Conservation (phyloP, 345 rosid species). For the Rhizophora apiculata region DNA sequence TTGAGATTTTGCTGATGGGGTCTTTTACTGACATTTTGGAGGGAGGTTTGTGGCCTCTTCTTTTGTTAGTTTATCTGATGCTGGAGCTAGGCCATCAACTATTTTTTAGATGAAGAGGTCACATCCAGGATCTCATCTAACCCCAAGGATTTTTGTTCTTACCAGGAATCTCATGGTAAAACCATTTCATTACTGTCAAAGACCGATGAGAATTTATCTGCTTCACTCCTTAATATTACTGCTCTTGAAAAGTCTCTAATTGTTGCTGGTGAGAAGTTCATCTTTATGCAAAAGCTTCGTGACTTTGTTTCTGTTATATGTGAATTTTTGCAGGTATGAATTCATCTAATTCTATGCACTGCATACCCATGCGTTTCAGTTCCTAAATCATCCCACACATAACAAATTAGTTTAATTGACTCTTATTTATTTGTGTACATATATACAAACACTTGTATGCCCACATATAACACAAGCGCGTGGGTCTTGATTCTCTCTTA, state of each 20-base stretch:
- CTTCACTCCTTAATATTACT: slow-evolving; percentile 71
- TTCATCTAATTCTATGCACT: slow-evolving; percentile 32
- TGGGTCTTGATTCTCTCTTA: neutral
- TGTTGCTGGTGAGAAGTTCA: slow-evolving; percentile 96
- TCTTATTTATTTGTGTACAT: neutral
- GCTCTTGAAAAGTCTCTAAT: slow-evolving; percentile 69
- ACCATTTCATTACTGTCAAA: slow-evolving; percentile 54
- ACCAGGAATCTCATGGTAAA: slow-evolving; percentile 78
- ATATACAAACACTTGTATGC: neutral
- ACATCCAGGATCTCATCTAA: neutral
- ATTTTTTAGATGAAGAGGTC: neutral
- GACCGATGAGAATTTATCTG: slow-evolving; percentile 82
- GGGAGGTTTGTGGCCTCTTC: too few species aligned
- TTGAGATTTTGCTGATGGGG: neutral
- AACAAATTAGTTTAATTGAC: neutral
- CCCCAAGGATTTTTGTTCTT: slow-evolving; percentile 10
- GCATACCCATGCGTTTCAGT: slow-evolving; percentile 8
- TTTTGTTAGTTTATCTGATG: neutral
- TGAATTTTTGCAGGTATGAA: slow-evolving; percentile 94
- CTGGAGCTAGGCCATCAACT: neutral
- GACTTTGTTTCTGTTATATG: slow-evolving; percentile 91
- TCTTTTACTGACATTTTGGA: neutral
- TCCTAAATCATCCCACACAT: neutral
- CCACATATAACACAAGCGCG: neutral
- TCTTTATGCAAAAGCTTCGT: slow-evolving; percentile 98